Evolutionary conservation across 164 flowering plant species (phyloP), one percentile per base, ranked within the genome.

Genomic region (Sedum album): DNA sequence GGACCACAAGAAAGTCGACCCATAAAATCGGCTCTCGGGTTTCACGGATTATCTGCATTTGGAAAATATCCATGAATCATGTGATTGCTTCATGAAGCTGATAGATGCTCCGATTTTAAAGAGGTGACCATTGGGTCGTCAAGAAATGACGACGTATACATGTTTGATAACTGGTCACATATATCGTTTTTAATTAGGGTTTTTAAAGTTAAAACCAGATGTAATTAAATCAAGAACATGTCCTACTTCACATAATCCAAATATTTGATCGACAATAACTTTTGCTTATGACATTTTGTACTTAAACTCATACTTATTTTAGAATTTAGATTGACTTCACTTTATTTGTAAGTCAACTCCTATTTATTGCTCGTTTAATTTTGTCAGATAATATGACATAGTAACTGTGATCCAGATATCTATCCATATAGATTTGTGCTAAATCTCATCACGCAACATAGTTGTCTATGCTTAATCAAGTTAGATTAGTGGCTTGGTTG

Each of bases 11-110:
- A 35, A 35, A 51, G 57, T 21, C 57, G 57, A 51, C 57, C 57
- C 26, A 51, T 6, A 51, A 48, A 51, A 51, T 51, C 57, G 21
- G 57, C 28, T 51, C 57, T 51, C 7, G 26, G 57, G 57, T 26
- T 51, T 51, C 57, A 51, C 26, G 57, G 57, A 51, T 51, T 26
- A n/a, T 51, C 57, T n/a, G 57, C 26, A 51, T 6, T 51, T 21
- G 57, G 57, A 51, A 51, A 51, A 51, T 25, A 51, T 51, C 57
- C 57, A n/a, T 21, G 10, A 51, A 21, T 51, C 57, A 21, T 51
- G 57, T 21, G 57, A 51, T 35, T 35, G 38, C 38, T 51, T 51
- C 57, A 51, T 51, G 57, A 51, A 51, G 57, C 57, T 51, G 57
- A 51, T 5, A 23, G 38, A 35, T 35, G 38, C 57, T 51, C 57